Evolutionary conservation across 352 stramenopile species (phyloP).

Genomic region (Stramenopiles sp.): DNA sequence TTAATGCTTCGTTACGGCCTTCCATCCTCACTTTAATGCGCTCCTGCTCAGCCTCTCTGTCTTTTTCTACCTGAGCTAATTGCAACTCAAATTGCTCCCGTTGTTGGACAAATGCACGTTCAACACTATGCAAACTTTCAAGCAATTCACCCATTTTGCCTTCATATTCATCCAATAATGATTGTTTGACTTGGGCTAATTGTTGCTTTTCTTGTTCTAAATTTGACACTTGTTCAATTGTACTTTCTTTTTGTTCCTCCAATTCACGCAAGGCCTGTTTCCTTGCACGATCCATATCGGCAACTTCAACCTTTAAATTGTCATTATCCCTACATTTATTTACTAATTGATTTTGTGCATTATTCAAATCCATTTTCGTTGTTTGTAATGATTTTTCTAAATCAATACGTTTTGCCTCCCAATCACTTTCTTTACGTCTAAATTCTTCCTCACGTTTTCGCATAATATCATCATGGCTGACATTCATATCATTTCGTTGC

Average conservation of each 20-base stretch:
- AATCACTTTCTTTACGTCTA: conserved; percentile 27
- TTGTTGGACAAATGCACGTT: conserved; percentile 54
- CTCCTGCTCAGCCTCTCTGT: conserved; percentile 26
- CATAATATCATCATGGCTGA: conserved; percentile 48
- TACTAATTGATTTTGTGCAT: conserved; percentile 25
- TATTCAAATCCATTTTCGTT: conserved; percentile 27
- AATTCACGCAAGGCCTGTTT: conserved; percentile 46
- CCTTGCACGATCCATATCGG: conserved; percentile 37
- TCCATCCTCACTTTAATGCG: background rate
- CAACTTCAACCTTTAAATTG: conserved; percentile 33
- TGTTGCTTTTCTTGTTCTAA: conserved; percentile 34
- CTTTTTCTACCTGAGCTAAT: conserved; percentile 27
- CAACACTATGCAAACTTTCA: conserved; percentile 40
- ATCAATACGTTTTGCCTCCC: conserved; percentile 29
- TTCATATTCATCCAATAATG: conserved; percentile 53
- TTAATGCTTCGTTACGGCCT: background rate
- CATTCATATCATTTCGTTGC: conserved; percentile 39
- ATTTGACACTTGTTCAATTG: conserved; percentile 38
- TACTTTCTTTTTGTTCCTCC: conserved; percentile 31
- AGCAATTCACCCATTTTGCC: conserved; percentile 52
- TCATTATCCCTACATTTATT: conserved; percentile 42
- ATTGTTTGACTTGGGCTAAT: conserved; percentile 44
- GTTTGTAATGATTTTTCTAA: conserved; percentile 38
- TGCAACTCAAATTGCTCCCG: conserved; percentile 48
- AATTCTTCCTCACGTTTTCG: conserved; percentile 38